Evolutionary conservation across 768 basidiomycete genomes (phyloP).

Genomic region (Tulasnella sp.): DNA sequence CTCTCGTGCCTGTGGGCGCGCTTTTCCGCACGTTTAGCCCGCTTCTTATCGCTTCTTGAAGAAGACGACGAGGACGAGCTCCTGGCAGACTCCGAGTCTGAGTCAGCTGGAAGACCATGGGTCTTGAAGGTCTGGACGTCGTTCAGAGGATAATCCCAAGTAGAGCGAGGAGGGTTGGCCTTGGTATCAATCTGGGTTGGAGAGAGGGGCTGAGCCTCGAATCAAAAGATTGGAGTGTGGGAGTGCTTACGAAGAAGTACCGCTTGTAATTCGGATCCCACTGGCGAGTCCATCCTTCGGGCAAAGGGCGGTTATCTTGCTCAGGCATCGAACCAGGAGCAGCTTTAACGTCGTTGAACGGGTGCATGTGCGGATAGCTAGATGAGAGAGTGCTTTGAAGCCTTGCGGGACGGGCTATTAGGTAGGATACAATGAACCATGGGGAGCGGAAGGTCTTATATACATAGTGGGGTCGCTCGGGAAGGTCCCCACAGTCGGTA

Average conservation of each 20-base stretch:
- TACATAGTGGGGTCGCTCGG: neutral
- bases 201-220: neutral
- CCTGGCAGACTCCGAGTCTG: neutral
- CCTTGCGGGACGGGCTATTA: neutral
- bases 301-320: constrained; percentile 12
- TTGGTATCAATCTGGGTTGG: constrained; percentile 61
- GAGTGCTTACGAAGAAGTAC: constrained; percentile 53
- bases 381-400: neutral
- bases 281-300: constrained; percentile 21
- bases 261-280: constrained; percentile 8
- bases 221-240: neutral
- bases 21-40: constrained; percentile 7
- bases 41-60: neutral
- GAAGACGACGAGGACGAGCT: neutral
- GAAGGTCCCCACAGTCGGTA: neutral
- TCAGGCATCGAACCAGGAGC: neutral
- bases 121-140: constrained; percentile 63
- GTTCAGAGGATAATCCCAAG: constrained; percentile 74
- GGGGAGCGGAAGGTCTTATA: neutral
- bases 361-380: neutral
- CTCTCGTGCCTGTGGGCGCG: neutral
- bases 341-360: neutral
- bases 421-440: neutral
- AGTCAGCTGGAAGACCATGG: constrained; percentile 42
- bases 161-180: constrained; percentile 63